These are phyloP conservation scores for Colletotrichum acutatum DNA, from an alignment of 2,329 filamentous ascomycete species.

Conservation along the genomic window DNA sequence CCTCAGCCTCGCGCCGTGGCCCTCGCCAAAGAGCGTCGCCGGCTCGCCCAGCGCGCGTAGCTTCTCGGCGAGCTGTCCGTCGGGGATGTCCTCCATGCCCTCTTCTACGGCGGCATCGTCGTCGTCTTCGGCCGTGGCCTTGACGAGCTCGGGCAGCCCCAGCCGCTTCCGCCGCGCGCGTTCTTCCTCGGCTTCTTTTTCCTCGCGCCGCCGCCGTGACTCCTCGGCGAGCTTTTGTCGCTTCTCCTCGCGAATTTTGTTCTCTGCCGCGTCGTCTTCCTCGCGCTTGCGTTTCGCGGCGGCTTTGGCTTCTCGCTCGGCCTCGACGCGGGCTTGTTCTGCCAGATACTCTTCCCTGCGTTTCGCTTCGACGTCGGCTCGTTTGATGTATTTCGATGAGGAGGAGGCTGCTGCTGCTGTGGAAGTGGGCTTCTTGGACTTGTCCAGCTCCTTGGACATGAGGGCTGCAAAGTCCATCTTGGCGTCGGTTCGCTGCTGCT, in stretches of 20 bases:
- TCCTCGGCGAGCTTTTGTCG: conserved; percentile 84
- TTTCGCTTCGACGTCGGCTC: conserved; percentile 86
- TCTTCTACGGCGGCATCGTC: conserved; percentile 56
- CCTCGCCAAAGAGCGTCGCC: conserved; percentile 82
- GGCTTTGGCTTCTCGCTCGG: conserved; percentile 74
- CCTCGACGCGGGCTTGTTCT: conserved; percentile 81
- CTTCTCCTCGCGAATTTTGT: conserved; percentile 82
- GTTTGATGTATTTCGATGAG: conserved; percentile 82
- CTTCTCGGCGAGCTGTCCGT: conserved; percentile 75
- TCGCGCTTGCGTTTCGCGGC: conserved; percentile 89
- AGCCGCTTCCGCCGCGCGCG: conserved; percentile 77
- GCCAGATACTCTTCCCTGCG: conserved; percentile 83
- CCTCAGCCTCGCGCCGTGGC: conserved; percentile 73
- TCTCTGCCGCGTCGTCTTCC: conserved; percentile 81
- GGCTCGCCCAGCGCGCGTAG: conserved; percentile 81
- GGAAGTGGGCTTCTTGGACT: conserved; percentile 65
- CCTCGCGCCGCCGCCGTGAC: conserved; percentile 74
- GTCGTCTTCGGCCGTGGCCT: conserved; percentile 52
- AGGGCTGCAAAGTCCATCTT: conserved; percentile 95
- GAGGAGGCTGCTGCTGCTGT: conserved; percentile 47
- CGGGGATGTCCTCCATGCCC: conserved; percentile 71
- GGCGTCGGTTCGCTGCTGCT: conserved; percentile 21
- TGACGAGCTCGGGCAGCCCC: conserved; percentile 79
- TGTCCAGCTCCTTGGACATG: conserved; percentile 93
- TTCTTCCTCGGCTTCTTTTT: conserved; percentile 80